A percentile compares a stretch with the other conserved stretches of the same genome.
These are phyloP conservation scores for Trichoderma sp. DNA, from an alignment of 2,329 filamentous ascomycete species.

Conservation along the genomic window DNA sequence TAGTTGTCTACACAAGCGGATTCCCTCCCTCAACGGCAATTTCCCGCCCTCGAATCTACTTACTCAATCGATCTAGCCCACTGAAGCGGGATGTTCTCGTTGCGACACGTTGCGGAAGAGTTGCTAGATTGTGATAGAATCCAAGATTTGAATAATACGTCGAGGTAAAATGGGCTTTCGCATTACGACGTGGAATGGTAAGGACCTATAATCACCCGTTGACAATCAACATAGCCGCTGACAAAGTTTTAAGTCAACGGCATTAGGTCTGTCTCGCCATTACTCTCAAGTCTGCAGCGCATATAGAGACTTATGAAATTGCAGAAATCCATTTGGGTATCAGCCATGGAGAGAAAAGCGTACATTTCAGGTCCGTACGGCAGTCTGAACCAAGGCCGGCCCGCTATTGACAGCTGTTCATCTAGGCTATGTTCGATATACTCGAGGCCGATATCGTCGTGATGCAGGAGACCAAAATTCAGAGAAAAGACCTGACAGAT, in stretches of 20 bases:
- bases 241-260: slow-evolving; percentile 61
- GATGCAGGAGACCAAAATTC: slow-evolving; percentile 96
- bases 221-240: slow-evolving; percentile 5
- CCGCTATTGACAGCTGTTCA: neutral
- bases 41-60: neutral
- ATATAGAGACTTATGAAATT: neutral
- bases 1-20: neutral
- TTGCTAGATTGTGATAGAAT: neutral
- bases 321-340: slow-evolving; percentile 77
- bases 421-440: slow-evolving; percentile 82
- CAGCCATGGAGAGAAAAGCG: slow-evolving; percentile 74
- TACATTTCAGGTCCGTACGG: slow-evolving; percentile 59
- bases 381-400: neutral
- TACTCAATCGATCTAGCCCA: neutral
- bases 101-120: neutral
- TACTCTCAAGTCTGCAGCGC: neutral
- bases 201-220: slow-evolving; percentile 25
- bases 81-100: slow-evolving; percentile 5
- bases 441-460: slow-evolving; percentile 90
- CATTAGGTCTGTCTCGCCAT: slow-evolving; percentile 56
- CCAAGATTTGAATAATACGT: neutral
- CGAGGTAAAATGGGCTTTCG: slow-evolving; percentile 63
- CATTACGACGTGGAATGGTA: slow-evolving; percentile 85
- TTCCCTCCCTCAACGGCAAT: neutral
- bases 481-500: slow-evolving; percentile 84